A percentile compares a stretch with the other conserved stretches of the same genome.
Evolutionary conservation across 1,284 basidiomycete genomes (phyloP).

Genomic region (Melampsora americana): DNA sequence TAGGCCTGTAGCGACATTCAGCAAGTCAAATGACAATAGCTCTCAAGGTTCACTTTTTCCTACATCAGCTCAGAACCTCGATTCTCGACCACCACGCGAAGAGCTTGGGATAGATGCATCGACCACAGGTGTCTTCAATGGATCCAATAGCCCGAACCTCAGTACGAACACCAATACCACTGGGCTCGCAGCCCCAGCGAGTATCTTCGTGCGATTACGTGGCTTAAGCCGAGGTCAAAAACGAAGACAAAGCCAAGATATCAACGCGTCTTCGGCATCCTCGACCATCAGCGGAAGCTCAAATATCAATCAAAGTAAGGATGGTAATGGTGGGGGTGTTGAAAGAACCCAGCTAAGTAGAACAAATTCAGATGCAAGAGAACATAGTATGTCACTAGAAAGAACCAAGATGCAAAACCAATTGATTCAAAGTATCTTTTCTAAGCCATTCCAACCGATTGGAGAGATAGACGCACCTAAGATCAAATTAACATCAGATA

Average conservation of each 20-base stretch:
- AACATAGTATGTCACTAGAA: constrained; percentile 26
- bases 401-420: constrained; percentile 54
- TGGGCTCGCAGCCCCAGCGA: constrained; percentile 4
- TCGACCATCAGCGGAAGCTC: not conserved
- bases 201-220: constrained; percentile 35
- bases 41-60: too few relatives aligned
- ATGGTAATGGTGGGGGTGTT: too few relatives aligned
- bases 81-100: not conserved
- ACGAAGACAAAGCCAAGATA: constrained; percentile 28
- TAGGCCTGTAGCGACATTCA: too few relatives aligned
- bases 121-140: too few relatives aligned
- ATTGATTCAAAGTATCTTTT: constrained; percentile 65
- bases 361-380: too few relatives aligned
- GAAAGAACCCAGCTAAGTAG: too few relatives aligned
- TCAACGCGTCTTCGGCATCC: constrained; percentile 4
- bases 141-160: too few relatives aligned
- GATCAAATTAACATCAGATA: constrained; percentile 64
- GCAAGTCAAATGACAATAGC: too few relatives aligned
- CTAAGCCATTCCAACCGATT: constrained; percentile 68
- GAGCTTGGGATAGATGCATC: not conserved
- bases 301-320: too few relatives aligned
- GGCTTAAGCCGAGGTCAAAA: constrained; percentile 24
- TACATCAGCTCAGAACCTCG: too few relatives aligned
- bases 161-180: too few relatives aligned
- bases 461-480: constrained; percentile 69